A percentile compares a stretch with the other conserved stretches of the same genome.
Conservation (phyloP, 148 eudicot genomes). For the Polygonum maritimum region DNA sequence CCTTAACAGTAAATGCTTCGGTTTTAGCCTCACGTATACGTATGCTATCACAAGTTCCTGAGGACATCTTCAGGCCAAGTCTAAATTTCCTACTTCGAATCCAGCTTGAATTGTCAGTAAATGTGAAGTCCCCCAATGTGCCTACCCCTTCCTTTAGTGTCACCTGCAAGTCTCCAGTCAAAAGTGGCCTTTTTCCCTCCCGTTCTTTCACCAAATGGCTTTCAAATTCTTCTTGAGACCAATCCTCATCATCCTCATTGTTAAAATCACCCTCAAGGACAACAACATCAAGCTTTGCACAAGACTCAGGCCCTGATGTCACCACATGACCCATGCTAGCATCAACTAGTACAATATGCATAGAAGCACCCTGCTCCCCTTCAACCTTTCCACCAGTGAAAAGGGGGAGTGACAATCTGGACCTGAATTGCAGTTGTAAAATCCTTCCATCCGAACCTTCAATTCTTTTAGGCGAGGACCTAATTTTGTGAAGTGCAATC, state of each 20-base stretch:
- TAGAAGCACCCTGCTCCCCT: slow-evolving; percentile 96
- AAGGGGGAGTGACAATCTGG: slow-evolving; percentile 81
- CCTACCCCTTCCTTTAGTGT: slow-evolving; percentile 95
- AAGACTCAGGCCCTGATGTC: slow-evolving; percentile 74
- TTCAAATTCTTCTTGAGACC: slow-evolving; percentile 81
- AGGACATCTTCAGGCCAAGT: slow-evolving; percentile 70
- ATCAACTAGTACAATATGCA: slow-evolving; percentile 73
- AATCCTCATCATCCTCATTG: slow-evolving; percentile 85
- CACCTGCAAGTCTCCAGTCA: slow-evolving; percentile 74
- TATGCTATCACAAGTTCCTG: slow-evolving; percentile 59
- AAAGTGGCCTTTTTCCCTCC: slow-evolving; percentile 86
- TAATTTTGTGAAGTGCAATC: slow-evolving; percentile 12
- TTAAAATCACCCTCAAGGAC: slow-evolving; percentile 95
- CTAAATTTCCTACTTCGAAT: slow-evolving; percentile 89
- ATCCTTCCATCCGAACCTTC: slow-evolving; percentile 91
- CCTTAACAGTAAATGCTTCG: slow-evolving; percentile 90
- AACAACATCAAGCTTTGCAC: slow-evolving; percentile 67
- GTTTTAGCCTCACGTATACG: slow-evolving; percentile 93
- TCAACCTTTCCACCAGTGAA: slow-evolving; percentile 96
- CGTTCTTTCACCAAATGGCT: slow-evolving; percentile 90
- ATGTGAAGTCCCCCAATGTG: slow-evolving; percentile 76
- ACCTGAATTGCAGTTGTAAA: slow-evolving; percentile 70
- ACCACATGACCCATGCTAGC: slow-evolving; percentile 62
- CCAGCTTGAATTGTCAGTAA: slow-evolving; percentile 97
- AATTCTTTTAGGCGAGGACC: slow-evolving; percentile 75